These are phyloP conservation scores for Climacium dendroides DNA, from an alignment of 225 moss, liverwort and hornwort genomes.

Conservation along the genomic window DNA sequence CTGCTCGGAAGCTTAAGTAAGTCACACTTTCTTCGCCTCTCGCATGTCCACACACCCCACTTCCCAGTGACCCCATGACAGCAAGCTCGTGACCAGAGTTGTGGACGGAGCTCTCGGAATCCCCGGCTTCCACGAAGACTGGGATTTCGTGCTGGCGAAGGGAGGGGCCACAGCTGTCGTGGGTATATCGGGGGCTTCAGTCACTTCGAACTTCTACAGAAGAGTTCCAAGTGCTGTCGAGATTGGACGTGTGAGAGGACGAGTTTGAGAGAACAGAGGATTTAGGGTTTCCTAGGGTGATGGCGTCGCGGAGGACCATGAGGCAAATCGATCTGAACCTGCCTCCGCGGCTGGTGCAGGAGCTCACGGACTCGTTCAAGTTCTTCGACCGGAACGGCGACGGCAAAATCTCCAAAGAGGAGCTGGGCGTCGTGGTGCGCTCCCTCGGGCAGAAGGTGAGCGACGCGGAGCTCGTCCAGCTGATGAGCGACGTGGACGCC, in stretches of 20 bases:
- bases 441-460: constrained; percentile 51
- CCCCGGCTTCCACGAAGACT: neutral
- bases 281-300: neutral
- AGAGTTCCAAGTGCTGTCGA: neutral
- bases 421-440: constrained; percentile 45
- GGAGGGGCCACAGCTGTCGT: neutral
- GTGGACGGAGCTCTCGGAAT: neutral
- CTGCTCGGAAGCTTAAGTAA: neutral
- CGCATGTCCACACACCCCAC: neutral
- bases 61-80: neutral
- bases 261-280: neutral
- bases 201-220: neutral
- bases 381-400: constrained; percentile 57
- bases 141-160: neutral
- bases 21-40: neutral
- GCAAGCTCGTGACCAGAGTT: neutral
- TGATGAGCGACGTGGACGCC: constrained; percentile 52
- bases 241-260: neutral
- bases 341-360: constrained; percentile 30
- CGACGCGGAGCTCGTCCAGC: constrained; percentile 33
- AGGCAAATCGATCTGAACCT: constrained; percentile 24
- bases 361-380: constrained; percentile 63
- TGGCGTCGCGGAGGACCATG: constrained; percentile 2
- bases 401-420: constrained; percentile 50
- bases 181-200: neutral